Evolutionary conservation across 202 grass and related monocot genomes (phyloP).

Genomic region (Schoenoplectus tabernaemontani): DNA sequence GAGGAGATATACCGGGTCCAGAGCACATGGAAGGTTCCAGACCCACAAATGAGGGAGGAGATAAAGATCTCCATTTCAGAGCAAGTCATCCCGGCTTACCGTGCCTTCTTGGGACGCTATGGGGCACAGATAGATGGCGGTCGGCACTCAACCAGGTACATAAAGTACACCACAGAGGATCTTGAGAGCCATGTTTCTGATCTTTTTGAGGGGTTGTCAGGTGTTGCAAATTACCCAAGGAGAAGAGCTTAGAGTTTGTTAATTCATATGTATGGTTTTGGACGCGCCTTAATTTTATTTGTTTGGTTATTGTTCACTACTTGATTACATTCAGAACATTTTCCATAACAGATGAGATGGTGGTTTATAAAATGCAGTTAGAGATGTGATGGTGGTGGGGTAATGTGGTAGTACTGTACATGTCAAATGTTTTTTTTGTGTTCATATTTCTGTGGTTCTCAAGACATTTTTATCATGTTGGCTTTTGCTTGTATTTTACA

Average conservation of each 20-base stretch:
- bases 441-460: conserved; percentile 1
- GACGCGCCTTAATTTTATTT: background rate
- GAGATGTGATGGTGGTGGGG: background rate
- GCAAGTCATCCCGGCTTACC: conserved; percentile 80
- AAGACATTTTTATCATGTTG: background rate
- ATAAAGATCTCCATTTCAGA: conserved; percentile 91
- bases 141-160: conserved; percentile 45
- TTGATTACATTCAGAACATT: no score
- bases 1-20: conserved; percentile 80
- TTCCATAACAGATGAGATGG: background rate
- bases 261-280: conserved; percentile 3
- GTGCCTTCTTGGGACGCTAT: conserved; percentile 75
- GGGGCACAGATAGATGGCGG: conserved; percentile 61
- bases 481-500: background rate
- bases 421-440: background rate
- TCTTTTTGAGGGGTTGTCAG: conserved; percentile 66
- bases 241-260: conserved; percentile 45
- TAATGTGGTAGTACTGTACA: background rate
- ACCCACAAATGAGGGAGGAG: conserved; percentile 82
- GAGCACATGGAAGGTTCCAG: conserved; percentile 81
- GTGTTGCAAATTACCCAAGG: conserved; percentile 42
- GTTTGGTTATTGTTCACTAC: background rate
- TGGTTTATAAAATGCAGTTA: background rate
- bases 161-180: conserved; percentile 80
- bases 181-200: conserved; percentile 63